Evolutionary conservation across 257 asterid genomes (phyloP).

Genomic region (Buddleja alternifolia): DNA sequence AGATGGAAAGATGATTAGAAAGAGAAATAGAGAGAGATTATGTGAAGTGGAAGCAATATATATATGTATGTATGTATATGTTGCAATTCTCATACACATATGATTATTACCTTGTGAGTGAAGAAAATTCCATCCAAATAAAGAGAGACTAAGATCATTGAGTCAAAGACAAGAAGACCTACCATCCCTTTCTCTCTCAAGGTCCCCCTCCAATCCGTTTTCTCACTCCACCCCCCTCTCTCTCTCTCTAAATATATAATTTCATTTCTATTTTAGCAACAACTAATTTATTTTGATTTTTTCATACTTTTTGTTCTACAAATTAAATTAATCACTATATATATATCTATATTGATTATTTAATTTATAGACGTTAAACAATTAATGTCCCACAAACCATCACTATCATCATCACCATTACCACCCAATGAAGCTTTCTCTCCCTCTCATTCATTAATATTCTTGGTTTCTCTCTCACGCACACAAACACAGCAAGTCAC

Average conservation of each 20-base stretch:
- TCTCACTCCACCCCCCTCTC: constrained; percentile 64
- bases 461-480: background rate
- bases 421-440: constrained; percentile 53
- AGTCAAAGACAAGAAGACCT: constrained; percentile 90
- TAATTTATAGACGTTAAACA: background rate
- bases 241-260: background rate
- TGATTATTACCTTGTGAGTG: constrained; percentile 96
- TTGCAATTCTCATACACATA: constrained; percentile 55
- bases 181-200: constrained; percentile 49
- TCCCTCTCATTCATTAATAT: constrained; percentile 34
- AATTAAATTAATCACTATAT: background rate
- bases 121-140: constrained; percentile 66
- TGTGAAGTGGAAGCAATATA: constrained; percentile 98
- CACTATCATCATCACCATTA: constrained; percentile 60
- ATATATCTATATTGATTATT: too few relatives aligned
- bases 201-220: constrained; percentile 97
- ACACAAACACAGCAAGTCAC: background rate
- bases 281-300: constrained; percentile 21
- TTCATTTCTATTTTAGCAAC: constrained; percentile 1
- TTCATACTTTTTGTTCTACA: background rate
- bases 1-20: constrained; percentile 44
- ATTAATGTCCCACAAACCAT: constrained; percentile 50
- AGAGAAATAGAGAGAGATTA: constrained; percentile 47
- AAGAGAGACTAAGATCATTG: constrained; percentile 43
- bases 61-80: too few relatives aligned